Base-by-base conservation (phyloP, 306 rosid species). In the Cotoneaster glaucophyllus region DNA sequence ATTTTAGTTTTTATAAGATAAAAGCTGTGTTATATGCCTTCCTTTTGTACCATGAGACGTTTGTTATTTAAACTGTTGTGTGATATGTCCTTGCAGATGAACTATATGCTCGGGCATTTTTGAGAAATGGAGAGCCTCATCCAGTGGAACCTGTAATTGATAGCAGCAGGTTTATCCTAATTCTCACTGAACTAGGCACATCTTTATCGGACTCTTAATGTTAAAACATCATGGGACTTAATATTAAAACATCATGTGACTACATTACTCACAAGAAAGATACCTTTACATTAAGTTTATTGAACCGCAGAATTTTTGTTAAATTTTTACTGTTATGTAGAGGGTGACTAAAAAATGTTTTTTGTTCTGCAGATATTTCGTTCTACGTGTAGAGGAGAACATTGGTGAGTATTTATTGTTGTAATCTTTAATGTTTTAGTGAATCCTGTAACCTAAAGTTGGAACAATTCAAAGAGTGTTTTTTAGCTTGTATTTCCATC, bases 81-180 rank as follows among this genome's bases (percentile, higher is more conserved):
- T 54, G 71, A 69, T 74, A 67, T 78, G 65, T 80, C 67, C 58
- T 7, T 79, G 82, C 77, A 95, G 99, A 97, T 84, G 99, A 95
- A 77, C 82, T 95, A 79, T 95, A 95, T 88, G 99, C 97, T 79
- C 97, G 97, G 76, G 99, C 97, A 25, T 92, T 95, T 85, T 85
- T 95, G 83, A 85, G 97, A 89, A 85, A 88, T 5, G 99, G 93
- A 67, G 99, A 95, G 85, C 97, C 90, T 29, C 96, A 95, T 81
- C 99, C 97, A 1, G 96, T 95, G 80, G 97, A 95, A 83, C 59
- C 99, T 78, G 99, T 95, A 63, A 95, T 95, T 84, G 99, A 95
- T 85, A 95, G 99, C 90, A 95, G 99, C 93, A 95, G 99, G 99
- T 90, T 69, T 72, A 75, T 88, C 82, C 59, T 50, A 25, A 81